Percentiles rank a stretch among this genome's conserved stretches.
Evolutionary conservation across 768 basidiomycete genomes (phyloP).

Genomic region (Tricholoma furcatifolium): DNA sequence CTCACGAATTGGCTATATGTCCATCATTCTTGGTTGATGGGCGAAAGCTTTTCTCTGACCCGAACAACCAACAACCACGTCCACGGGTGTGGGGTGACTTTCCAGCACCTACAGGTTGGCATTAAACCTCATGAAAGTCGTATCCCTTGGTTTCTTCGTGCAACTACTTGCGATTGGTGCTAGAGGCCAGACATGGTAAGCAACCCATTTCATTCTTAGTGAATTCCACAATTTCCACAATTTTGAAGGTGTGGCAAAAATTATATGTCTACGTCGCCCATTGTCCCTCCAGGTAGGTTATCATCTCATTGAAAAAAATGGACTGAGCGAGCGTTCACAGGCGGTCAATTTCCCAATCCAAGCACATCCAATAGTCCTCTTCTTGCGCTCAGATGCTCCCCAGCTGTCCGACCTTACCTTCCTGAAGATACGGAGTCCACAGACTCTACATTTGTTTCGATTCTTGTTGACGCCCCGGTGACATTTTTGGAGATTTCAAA

Average conservation of each 20-base stretch:
- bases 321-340: constrained; percentile 13
- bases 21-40: constrained; percentile 4
- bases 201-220: not conserved
- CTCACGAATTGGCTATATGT: constrained; percentile 7
- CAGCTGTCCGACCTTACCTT: constrained; percentile 59
- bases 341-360: constrained; percentile 45
- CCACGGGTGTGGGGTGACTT: not conserved
- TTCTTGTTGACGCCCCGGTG: constrained; percentile 54
- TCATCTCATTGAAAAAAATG: not conserved
- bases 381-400: constrained; percentile 57
- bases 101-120: too few species aligned
- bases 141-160: not conserved
- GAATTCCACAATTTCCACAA: constrained; percentile 15
- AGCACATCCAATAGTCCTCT: constrained; percentile 37
- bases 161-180: not conserved
- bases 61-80: not conserved
- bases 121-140: not conserved
- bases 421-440: constrained; percentile 42
- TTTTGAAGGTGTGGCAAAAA: constrained; percentile 55
- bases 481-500: constrained; percentile 46
- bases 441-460: constrained; percentile 34
- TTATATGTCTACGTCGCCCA: constrained; percentile 43
- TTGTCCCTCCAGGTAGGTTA: constrained; percentile 41
- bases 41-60: too few species aligned
- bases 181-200: constrained; percentile 19